phyloP scores from a whole-genome alignment of 345 rosid species.

The Salix brachista region DNA sequence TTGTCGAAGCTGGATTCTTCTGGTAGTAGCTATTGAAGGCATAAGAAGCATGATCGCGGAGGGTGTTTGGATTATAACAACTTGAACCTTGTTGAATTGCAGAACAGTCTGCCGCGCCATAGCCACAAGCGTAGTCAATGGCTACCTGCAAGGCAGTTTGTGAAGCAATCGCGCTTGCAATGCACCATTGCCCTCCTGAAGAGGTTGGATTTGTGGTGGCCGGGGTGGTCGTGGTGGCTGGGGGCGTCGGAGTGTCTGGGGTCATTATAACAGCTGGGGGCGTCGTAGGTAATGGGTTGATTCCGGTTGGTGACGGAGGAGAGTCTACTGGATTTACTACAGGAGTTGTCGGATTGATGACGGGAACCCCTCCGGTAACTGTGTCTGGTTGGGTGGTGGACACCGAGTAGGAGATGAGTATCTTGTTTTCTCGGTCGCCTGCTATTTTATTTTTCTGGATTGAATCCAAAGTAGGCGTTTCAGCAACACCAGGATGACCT shows the following conservation, averaged over 20 bases:
- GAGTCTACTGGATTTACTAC: constrained; percentile 38
- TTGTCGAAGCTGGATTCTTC: constrained; percentile 82
- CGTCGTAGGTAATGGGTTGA: constrained; percentile 24
- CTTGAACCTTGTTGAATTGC: constrained; percentile 62
- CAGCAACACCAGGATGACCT: constrained; percentile 44
- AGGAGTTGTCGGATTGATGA: constrained; percentile 68
- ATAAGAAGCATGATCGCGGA: constrained; percentile 82
- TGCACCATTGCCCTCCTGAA: constrained; percentile 67
- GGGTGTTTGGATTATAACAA: constrained; percentile 71
- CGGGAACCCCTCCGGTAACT: constrained; percentile 36
- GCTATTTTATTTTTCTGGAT: constrained; percentile 19
- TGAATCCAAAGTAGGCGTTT: constrained; percentile 29
- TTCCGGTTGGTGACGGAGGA: constrained; percentile 14
- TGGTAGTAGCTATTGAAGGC: constrained; percentile 94
- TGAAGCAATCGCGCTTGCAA: constrained; percentile 70
- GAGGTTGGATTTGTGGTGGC: constrained; percentile 30
- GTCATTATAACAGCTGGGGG: background rate
- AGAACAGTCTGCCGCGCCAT: constrained; percentile 91
- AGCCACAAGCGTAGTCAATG: constrained; percentile 93
- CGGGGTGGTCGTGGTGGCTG: constrained; percentile 11
- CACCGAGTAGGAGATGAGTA: constrained; percentile 24
- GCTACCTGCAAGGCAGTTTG: constrained; percentile 87
- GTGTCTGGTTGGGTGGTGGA: constrained; percentile 32
- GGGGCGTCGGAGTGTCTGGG: constrained; percentile 9
- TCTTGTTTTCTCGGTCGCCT: constrained; percentile 23